Base-by-base conservation (phyloP, 306 rosid genomes). In the Casuarina equisetifolia region DNA sequence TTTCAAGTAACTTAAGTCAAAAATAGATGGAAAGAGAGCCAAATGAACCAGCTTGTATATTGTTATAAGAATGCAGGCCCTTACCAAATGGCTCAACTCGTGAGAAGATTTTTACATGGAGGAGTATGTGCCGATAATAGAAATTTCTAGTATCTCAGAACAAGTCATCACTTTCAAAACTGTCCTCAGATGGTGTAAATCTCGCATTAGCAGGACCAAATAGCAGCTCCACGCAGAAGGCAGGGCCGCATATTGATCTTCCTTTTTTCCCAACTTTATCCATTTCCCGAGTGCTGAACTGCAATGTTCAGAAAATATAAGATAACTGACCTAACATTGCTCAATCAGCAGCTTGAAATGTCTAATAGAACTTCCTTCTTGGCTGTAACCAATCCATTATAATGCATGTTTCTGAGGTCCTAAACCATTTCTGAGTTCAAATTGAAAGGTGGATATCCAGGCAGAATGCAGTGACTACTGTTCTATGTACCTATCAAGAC, bases 151-250 rank as follows among this genome's bases (percentile, higher is more conserved):
- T 25, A 25, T 25, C 32, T 25, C 32, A 86, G 19, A 73, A 58
- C n/a, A 70, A 69, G 50, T 86, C 86, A 69, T 73, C 35, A 43
- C 64, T 69, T 64, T 64, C 51, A 61, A 71, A 71, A 44, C 32
- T 87, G 35, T 77, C 67, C 7, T 61, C 67, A 10, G 85, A 72
- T 40, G 79, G 71, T 74, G 79, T 74, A 59, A 83, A 74, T 2
- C 84, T 89, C n/a, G 84, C 86, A 77, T 95, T 95, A 36, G 97
- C 97, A 67, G 99, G 99, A 71, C 96, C 99, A 83, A 95, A 91
- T 66, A 95, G 80, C 75, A 91, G 78, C 77, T 95, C 99, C 70
- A 92, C 36, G 89, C 99, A 90, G 85, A 95, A 95, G 57, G 84
- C 75, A 48, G 92, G 91, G 55, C 99, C 99, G 77, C 97, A 89